Evolutionary conservation across 1,139 yeast genomes (phyloP).

Genomic region (Pichia sp.): DNA sequence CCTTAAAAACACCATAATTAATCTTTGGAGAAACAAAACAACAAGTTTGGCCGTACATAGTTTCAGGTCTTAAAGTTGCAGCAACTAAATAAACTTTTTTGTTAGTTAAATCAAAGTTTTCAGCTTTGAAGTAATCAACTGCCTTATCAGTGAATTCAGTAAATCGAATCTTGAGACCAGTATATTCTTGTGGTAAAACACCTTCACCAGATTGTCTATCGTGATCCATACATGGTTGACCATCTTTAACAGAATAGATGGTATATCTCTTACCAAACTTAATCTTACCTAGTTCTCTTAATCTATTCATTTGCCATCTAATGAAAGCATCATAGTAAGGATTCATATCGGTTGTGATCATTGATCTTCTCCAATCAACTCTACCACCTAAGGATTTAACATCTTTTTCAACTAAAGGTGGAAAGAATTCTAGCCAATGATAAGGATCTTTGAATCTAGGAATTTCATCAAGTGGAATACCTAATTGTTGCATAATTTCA

Average conservation of each 20-base stretch:
- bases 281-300: conserved; percentile 81
- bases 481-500: conserved; percentile 93
- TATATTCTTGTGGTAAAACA: conserved; percentile 92
- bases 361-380: conserved; percentile 97
- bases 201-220: conserved; percentile 98
- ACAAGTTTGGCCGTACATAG: conserved; percentile 98
- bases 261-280: conserved; percentile 98
- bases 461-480: conserved; percentile 77
- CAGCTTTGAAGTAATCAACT: conserved; percentile 40
- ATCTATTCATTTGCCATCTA: conserved; percentile 92
- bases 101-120: conserved; percentile 38
- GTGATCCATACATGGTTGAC: conserved; percentile 99
- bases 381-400: conserved; percentile 84
- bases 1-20: conserved; percentile 84
- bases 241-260: conserved; percentile 93
- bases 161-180: conserved; percentile 80
- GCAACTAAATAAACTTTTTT: conserved; percentile 83
- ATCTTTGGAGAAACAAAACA: conserved; percentile 97
- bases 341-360: conserved; percentile 91
- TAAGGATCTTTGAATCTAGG: conserved; percentile 81
- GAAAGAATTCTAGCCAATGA: conserved; percentile 88
- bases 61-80: conserved; percentile 97
- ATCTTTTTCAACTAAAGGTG: conserved; percentile 78
- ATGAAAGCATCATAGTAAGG: conserved; percentile 93
- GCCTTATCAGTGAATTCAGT: conserved; percentile 53